Evolutionary conservation across 306 rosid species (phyloP), one percentile per base, ranked within the genome.

Genomic region (Ormosia semicastrata): DNA sequence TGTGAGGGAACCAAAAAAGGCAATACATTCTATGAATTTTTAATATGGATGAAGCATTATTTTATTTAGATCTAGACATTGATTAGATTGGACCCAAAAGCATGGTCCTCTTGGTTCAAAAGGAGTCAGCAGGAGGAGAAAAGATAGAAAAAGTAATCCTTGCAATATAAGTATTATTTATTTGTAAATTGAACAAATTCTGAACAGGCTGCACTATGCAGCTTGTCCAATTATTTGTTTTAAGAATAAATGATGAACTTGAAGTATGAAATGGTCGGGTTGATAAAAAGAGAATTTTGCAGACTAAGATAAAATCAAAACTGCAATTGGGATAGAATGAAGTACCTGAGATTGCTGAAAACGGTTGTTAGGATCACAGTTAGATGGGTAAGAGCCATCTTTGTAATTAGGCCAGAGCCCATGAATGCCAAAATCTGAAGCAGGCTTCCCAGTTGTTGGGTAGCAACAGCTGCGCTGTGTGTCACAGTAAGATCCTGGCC

Each of bases 401-500:
- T 66, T 66, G 71, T 81, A 73, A 41, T 85, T 87, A 3, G 93
- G 91, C 93, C 93, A 89, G 1, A 89, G 86, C 3, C 93, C 89
- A 67, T 87, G 90, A 47, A 89, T 87, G 47, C 91, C 83, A 50
- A 89, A 89, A 70, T 89, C 86, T 10, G 90, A 85, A 2, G 85
- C 86, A 0, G 93, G 93, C 62, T 87, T 89, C 8, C 93, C 93
- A 8, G 82, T 83, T 33, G 68, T 74, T 32, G 91, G 93, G 58
- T 80, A 87, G 71, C 93, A 87, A 12, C 93, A 89, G 4, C 81
- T 81, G 4, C 54, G 33, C 76, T 87, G 15, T 43, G 92, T 85
- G 81, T 89, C 91, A 75, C 93, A 89, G 40, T 77, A 85, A 8
- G 93, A 79, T 46, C 91, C 93, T 17, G 91, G 91, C 91, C 93